Evolutionary conservation across 164 flowering plant genomes (phyloP), one percentile per base, ranked within the genome.

Genomic region (Stephania japonica): DNA sequence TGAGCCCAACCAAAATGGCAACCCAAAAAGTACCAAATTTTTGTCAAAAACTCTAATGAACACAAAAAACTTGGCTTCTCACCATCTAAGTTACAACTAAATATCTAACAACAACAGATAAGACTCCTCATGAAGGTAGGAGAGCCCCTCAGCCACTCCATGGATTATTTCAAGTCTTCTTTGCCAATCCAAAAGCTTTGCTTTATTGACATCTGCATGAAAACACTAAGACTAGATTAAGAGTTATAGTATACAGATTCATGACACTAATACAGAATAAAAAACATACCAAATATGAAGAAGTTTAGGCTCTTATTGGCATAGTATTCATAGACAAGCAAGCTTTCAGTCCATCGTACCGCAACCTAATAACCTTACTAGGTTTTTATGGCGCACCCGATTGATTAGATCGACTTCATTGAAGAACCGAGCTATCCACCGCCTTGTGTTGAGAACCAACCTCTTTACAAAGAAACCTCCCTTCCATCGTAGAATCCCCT

Each of bases 131-230:
- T 56, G 62, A n/a, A 56, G 62, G 21, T 56, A 56, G 62, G 62
- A 14, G 21, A 56, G 62, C 62, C 62, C 62, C 62, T 56, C 62
- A 56, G 62, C 62, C 62, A 56, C 62, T n/a, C 62, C 62, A 56
- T 56, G 62, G 18, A 56, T 56, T 13, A 56, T 56, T 56, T 56
- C 62, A 56, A 14, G 62, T n/a, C 62, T 56, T n/a, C 18, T 56
- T 56, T 56, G n/a, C 62, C 62, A 56, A n/a, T 56, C 19, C 62
- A 56, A 56, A 56, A 10, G n/a, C 62, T 56, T 56, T 56, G 62
- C 19, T 14, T 14, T 16, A 56, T 19, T 56, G 1, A n/a, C 62
- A 56, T 56, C 62, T 56, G 62, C 19, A 10, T 56, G n/a, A 56
- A 44, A 44, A 44, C 50, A 44, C 7, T 13, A 6, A 1, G 50